Base-by-base conservation (phyloP, 1,284 basidiomycete species). In the Austropuccinia psidii region DNA sequence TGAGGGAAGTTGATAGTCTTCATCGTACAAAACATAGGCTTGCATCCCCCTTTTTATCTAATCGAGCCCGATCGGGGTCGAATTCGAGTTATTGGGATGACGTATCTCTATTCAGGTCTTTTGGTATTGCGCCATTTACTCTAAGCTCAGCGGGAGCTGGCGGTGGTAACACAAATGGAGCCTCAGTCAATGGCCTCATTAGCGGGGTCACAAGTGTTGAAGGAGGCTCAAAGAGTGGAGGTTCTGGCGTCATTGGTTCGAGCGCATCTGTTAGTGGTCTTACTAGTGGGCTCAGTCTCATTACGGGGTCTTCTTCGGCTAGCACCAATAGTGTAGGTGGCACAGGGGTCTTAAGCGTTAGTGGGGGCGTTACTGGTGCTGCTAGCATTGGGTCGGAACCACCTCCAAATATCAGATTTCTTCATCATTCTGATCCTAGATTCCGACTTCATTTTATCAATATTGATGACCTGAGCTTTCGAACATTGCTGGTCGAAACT, bases 1-100 rank as follows among this genome's bases (percentile, higher is more conserved):
- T 99, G 58, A 88, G 90, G 0, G 88, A 90, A 0, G 91, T 99
- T 54, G 92, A 96, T 79, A 91, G 89, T 77, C 87, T 96, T 80
- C 93, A 95, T 78, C 88, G 93, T 11, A 92, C 69, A 19, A 72
- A 72, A 61, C 49, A 62, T 17, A 57, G 69, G 39, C 19, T 72
- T 35, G 58, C 69, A 4, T 62, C 69, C 1, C 58, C 69, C 21
- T 60, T 70, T 33, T 24, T 70, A 13, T 13, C 55, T 27, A 60
- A 94, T 79, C 86, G 87, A 64, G 82, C 86, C 17, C 84, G 89
- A 52, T 78, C 90, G 41, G 86, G 88, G 76, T 85, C 87, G 21
- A 80, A 81, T 37, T 80, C 83, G 24, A 52, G 58, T n/a, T 49
- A 58, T 31, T 74, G 70, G 61, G 74, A 72, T 19, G 73, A 77